phyloP scores from a whole-genome alignment of 768 basidiomycete species.

The Tephrocybe sp. region DNA sequence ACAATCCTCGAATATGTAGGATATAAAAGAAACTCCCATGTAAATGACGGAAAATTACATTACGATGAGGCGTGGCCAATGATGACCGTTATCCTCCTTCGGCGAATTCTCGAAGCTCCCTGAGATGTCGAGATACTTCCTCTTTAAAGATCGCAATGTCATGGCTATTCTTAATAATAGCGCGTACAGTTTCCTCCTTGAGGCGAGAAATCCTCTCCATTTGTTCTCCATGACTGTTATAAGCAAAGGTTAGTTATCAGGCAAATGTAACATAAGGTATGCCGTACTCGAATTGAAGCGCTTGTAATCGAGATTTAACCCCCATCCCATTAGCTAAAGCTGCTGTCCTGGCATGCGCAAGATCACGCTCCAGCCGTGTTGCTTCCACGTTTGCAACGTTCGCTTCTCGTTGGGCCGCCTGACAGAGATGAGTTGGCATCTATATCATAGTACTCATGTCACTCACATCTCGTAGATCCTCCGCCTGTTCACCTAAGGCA shows the following conservation, averaged over 20 bases:
- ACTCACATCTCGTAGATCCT: conserved; percentile 78
- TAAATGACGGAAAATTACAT: not conserved
- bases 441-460: not conserved
- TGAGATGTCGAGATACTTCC: conserved; percentile 70
- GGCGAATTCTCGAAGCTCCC: conserved; percentile 67
- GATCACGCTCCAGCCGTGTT: conserved; percentile 64
- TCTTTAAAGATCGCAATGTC: conserved; percentile 83
- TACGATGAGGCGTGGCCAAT: not conserved
- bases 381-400: conserved; percentile 66
- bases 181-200: conserved; percentile 77
- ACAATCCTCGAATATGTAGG: conserved; percentile 7
- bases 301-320: conserved; percentile 75
- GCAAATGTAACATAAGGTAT: not conserved
- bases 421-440: not conserved
- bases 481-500: conserved; percentile 71
- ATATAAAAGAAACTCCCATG: not conserved
- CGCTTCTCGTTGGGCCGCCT: conserved; percentile 82
- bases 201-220: conserved; percentile 71
- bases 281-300: conserved; percentile 73
- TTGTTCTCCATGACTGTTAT: conserved; percentile 72
- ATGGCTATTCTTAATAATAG: conserved; percentile 81
- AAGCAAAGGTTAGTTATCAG: conserved; percentile 8
- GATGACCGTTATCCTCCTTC: conserved; percentile 25
- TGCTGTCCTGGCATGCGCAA: conserved; percentile 72
- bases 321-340: conserved; percentile 82